These are phyloP conservation scores for Plasmopara halstedii DNA, from an alignment of 352 stramenopile species.

Conservation along the genomic window DNA sequence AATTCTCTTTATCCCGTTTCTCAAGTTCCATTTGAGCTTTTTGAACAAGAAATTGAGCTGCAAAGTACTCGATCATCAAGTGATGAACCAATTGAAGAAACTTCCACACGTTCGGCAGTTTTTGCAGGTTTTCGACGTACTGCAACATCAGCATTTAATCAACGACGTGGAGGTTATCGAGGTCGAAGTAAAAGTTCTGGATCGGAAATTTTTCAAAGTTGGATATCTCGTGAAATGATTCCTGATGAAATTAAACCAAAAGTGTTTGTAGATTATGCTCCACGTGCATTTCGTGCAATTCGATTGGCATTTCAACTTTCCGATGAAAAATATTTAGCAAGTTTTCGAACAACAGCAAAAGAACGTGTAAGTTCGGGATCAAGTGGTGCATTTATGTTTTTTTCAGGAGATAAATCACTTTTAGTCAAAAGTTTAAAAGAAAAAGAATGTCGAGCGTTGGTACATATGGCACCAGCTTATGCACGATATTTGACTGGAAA, in stretches of 20 bases:
- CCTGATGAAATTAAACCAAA: constrained; percentile 53
- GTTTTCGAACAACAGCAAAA: constrained; percentile 68
- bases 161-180: constrained; percentile 24
- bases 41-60: constrained; percentile 68
- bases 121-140: constrained; percentile 46
- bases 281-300: constrained; percentile 57
- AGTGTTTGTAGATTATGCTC: constrained; percentile 70
- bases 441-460: constrained; percentile 64
- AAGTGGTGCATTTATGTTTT: constrained; percentile 78
- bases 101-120: constrained; percentile 25
- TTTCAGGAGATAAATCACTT: constrained; percentile 61
- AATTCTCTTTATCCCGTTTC: constrained; percentile 65
- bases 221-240: constrained; percentile 14
- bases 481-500: constrained; percentile 50
- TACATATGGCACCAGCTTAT: constrained; percentile 67
- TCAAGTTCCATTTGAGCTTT: constrained; percentile 68
- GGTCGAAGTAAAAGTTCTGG: constrained; percentile 17
- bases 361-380: constrained; percentile 73
- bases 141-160: constrained; percentile 27
- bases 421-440: constrained; percentile 78
- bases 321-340: constrained; percentile 61
- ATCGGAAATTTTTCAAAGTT: background rate
- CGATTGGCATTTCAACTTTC: constrained; percentile 50
- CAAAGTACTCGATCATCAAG: constrained; percentile 35
- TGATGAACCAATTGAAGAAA: constrained; percentile 9